These are phyloP conservation scores for Leccinum longicurvipes DNA, from an alignment of 768 basidiomycete genomes.

Conservation along the genomic window DNA sequence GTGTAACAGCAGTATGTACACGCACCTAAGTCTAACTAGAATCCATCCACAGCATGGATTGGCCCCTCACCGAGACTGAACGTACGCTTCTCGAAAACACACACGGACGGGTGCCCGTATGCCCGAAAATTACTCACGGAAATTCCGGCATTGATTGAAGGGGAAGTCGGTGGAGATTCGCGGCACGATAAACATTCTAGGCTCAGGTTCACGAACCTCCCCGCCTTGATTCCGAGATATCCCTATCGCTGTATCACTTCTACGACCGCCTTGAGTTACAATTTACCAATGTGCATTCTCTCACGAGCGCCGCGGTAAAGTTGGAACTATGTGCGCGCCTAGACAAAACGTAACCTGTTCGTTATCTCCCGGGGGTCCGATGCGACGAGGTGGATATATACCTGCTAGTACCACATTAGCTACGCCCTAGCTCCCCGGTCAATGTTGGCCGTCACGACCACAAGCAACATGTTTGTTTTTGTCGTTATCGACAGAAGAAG, in stretches of 20 bases:
- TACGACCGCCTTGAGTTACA: background rate
- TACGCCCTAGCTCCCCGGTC: background rate
- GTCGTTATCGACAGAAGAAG: background rate
- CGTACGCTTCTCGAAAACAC: slow-evolving; percentile 1
- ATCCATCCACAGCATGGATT: background rate
- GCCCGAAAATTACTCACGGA: background rate
- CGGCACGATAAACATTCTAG: background rate
- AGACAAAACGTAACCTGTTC: background rate
- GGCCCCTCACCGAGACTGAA: background rate
- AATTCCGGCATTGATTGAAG: background rate
- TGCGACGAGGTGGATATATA: background rate
- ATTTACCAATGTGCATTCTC: background rate
- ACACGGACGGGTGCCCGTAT: slow-evolving; percentile 2
- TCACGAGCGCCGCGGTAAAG: background rate
- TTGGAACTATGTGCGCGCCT: background rate
- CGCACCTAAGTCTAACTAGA: slow-evolving; percentile 3
- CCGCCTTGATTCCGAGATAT: background rate
- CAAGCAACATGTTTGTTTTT: background rate
- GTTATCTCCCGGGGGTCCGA: background rate
- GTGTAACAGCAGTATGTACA: background rate
- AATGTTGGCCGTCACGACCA: background rate
- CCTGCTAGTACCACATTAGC: too few relatives aligned
- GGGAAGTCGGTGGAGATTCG: background rate
- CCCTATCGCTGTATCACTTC: background rate
- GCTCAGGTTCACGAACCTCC: background rate